Evolutionary conservation across 1,284 basidiomycete genomes (phyloP), one percentile per base, ranked within the genome.

Genomic region (Meripilus lineatus): DNA sequence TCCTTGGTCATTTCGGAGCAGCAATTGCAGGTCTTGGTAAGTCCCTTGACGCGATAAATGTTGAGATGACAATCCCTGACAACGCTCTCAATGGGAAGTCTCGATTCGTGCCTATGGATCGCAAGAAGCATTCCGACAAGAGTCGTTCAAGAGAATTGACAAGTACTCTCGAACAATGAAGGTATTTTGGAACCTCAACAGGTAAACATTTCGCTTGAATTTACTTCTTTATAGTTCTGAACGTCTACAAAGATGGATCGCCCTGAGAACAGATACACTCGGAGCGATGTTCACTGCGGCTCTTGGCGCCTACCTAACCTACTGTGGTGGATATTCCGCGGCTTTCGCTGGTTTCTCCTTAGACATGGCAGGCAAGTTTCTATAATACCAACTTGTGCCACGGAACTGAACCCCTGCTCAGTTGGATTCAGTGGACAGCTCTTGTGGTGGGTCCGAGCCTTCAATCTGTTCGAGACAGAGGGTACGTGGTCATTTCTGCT

Each of bases 1-100:
- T 87, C 7, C 70, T 84, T 46, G 78, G 75, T 38, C 79, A 82
- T 55, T 82, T 88, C 50, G 77, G 79, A 8, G 77, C 81, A 30
- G 75, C 81, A 0, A 72, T 87, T 32, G 61, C 73, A 18, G 85
- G 86, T 21, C 65, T 89, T 23, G 66, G 78, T 81, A 50, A 46
- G 72, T 54, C 22, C 32, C 40, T 20, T 17, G 25, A 3, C n/a
- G n/a, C n/a, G n/a, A n/a, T n/a, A n/a, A n/a, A n/a, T 25, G 14
- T 11, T 22, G 11, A 20, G 8, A 25, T 10, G 20, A 18, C 10
- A 20, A 22, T 17, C 17, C 18, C 15, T 1, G 10, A 21, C 36
- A 7, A 5, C 37, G 32, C 23, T 33, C 15, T 24, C 36, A n/a
- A 25, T 30, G 8, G 8, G 10, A 10, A 79, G 78, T 72, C 4